phyloP scores from a whole-genome alignment of 2,329 filamentous ascomycete species.

The Aspergillus aculeatinus region DNA sequence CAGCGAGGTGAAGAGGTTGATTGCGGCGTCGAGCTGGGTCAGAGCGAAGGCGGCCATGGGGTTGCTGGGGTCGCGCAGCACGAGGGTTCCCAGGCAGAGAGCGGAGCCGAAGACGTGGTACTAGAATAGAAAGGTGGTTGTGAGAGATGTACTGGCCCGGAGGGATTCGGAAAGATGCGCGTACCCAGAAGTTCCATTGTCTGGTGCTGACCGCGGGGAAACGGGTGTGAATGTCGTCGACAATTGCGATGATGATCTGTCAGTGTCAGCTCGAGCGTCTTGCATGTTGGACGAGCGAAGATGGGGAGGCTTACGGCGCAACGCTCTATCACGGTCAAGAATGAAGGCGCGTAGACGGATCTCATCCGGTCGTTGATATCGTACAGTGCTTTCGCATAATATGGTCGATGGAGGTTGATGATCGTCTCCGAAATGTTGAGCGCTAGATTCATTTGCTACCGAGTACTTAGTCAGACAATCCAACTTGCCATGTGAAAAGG shows the following conservation, averaged over 20 bases:
- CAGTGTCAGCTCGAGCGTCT: not conserved
- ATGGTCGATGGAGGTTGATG: slow-evolving; percentile 2
- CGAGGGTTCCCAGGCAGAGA: slow-evolving; percentile 1
- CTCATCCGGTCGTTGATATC: not conserved
- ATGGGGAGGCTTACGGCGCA: not conserved
- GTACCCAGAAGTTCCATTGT: slow-evolving; percentile 5
- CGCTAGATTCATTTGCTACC: slow-evolving; percentile 2
- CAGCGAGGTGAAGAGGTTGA: slow-evolving; percentile 3
- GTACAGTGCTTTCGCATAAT: slow-evolving; percentile 3
- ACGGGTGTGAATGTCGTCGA: slow-evolving; percentile 1
- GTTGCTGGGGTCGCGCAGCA: not conserved
- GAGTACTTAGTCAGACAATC: not conserved
- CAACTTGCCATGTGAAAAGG: not conserved
- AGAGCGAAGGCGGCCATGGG: not conserved
- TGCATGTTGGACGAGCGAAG: too few relatives aligned
- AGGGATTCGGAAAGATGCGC: not conserved
- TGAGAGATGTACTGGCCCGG: not conserved
- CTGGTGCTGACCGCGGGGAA: slow-evolving; percentile 2
- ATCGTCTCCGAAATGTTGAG: slow-evolving; percentile 4
- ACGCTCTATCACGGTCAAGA: slow-evolving; percentile 2
- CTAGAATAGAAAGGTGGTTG: not conserved
- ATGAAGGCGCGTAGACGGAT: slow-evolving; percentile 1
- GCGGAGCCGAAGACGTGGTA: slow-evolving; percentile 1
- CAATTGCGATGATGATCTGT: slow-evolving; percentile 4
- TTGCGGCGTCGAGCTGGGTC: not conserved